Evolutionary conservation across 148 eudicot genomes (phyloP).

Genomic region (Cornus controversa): DNA sequence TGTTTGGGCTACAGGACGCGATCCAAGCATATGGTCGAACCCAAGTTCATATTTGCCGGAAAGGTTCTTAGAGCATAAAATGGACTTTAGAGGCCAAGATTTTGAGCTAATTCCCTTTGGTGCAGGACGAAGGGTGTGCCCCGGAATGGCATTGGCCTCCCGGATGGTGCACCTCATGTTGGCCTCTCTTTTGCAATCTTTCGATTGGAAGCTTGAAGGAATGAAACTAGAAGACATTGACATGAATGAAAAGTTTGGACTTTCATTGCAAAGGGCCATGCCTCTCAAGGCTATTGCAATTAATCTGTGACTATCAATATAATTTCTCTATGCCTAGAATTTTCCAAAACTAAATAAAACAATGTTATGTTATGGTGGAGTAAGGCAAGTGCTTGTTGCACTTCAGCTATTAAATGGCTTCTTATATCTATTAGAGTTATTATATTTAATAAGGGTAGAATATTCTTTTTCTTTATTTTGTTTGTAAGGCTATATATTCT

Average conservation of each 20-base stretch:
- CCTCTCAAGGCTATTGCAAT: slow-evolving; percentile 12
- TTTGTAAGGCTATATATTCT: too few species aligned
- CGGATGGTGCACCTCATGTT: slow-evolving; percentile 6
- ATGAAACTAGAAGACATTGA: slow-evolving; percentile 14
- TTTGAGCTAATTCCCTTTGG: slow-evolving; percentile 32
- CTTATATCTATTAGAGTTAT: too few species aligned
- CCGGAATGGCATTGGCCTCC: background rate
- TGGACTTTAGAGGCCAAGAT: slow-evolving; percentile 26
- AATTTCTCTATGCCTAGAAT: background rate
- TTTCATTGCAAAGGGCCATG: slow-evolving; percentile 17
- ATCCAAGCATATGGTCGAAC: slow-evolving; percentile 28
- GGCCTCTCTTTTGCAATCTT: slow-evolving; percentile 23
- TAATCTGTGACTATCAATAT: background rate
- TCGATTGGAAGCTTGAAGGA: slow-evolving; percentile 32
- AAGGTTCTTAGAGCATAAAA: slow-evolving; percentile 22
- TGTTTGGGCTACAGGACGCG: slow-evolving; percentile 30
- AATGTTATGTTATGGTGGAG: too few species aligned
- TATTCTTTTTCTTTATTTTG: too few species aligned
- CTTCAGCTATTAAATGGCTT: too few species aligned
- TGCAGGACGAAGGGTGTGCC: slow-evolving; percentile 3
- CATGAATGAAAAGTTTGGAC: slow-evolving; percentile 26
- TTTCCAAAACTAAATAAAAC: too few species aligned
- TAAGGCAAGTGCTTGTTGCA: too few species aligned
- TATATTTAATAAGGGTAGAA: too few species aligned
- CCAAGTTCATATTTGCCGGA: slow-evolving; percentile 24